Evolutionary conservation across 2,329 filamentous ascomycete species (phyloP), one percentile per base, ranked within the genome.

Genomic region (Iodosphaeria phyllophila): DNA sequence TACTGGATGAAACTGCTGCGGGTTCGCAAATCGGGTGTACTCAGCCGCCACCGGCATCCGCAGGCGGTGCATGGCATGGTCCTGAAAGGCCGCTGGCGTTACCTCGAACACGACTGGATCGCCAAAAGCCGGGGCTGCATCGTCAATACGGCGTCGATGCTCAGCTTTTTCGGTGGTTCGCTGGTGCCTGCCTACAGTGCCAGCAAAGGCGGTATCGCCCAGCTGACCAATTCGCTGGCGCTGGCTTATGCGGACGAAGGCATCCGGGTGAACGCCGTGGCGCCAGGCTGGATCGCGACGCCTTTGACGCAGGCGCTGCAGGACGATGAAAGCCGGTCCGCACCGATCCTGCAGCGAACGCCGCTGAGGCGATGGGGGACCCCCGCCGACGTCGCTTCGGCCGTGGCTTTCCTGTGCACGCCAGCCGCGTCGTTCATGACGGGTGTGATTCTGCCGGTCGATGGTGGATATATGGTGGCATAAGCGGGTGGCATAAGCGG

Each of bases 131-230:
- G 26, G 10, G 77, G 77, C 13, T 63, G 60, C 41, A 75, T 92
- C 51, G 75, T 92, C 56, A 92, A 92, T 52, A 70, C 91, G 28
- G 82, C 74, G 8, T 78, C 69, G 8, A 63, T 93, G 20, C 62
- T 92, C 18, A 71, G 69, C 23, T 86, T 86, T 59, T 78, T 92
- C 45, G 84, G 84, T 27, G 83, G 83, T 1, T 60, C 92, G 35
- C 92, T 76, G 0, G 79, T 92, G 1, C 82, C 82, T 0, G 83
- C 83, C 1, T 70, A 69, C 31, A 67, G 59, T 27, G 59, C 56
- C 0, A 66, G 61, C 4, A 72, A 71, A 32, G 56, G 63, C 9
- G 65, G 64, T 0, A 54, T 70, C 2, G 58, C 70, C 24, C 60
- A 57, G 13, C 55, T 71, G 55, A 70, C 65, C 0, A 47, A 56